Evolutionary conservation across 148 eudicot genomes (phyloP).

Genomic region (Persicaria tinctoria): DNA sequence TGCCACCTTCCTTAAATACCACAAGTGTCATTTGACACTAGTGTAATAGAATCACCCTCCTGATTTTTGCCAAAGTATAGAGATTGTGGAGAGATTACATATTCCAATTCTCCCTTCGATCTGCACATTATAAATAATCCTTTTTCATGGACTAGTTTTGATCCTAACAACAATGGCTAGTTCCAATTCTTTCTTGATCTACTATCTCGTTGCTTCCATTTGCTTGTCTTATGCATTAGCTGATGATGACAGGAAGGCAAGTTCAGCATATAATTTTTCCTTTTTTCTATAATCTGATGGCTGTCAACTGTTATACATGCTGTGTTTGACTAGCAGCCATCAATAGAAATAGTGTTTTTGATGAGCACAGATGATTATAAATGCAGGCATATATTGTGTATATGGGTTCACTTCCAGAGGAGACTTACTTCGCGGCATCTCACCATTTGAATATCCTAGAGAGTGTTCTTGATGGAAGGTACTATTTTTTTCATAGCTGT

Average conservation of each 20-base stretch:
- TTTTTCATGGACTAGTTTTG: background rate
- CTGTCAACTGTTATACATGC: background rate
- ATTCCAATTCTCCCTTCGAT: background rate
- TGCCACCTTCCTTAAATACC: too few species aligned
- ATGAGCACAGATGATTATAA: background rate
- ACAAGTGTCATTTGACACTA: too few species aligned
- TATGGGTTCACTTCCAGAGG: slow-evolving; percentile 26
- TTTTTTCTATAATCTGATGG: background rate
- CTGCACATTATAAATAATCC: slow-evolving; percentile 1
- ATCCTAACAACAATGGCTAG: background rate
- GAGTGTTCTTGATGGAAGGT: slow-evolving; percentile 24
- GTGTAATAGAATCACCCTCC: too few species aligned
- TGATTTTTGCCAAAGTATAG: too few species aligned
- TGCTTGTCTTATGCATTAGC: background rate
- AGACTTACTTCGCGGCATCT: slow-evolving; percentile 16
- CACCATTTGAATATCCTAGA: slow-evolving; percentile 29
- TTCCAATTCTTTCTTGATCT: background rate
- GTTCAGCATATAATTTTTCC: background rate
- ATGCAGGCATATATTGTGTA: slow-evolving; percentile 32
- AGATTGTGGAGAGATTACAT: too few species aligned
- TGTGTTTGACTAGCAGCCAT: background rate
- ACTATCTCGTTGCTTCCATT: background rate
- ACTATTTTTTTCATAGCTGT: background rate
- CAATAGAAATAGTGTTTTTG: background rate
- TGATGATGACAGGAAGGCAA: slow-evolving; percentile 13